Evolutionary conservation across 2,329 filamentous ascomycete species (phyloP).

Genomic region (Xylariaceae sp.): DNA sequence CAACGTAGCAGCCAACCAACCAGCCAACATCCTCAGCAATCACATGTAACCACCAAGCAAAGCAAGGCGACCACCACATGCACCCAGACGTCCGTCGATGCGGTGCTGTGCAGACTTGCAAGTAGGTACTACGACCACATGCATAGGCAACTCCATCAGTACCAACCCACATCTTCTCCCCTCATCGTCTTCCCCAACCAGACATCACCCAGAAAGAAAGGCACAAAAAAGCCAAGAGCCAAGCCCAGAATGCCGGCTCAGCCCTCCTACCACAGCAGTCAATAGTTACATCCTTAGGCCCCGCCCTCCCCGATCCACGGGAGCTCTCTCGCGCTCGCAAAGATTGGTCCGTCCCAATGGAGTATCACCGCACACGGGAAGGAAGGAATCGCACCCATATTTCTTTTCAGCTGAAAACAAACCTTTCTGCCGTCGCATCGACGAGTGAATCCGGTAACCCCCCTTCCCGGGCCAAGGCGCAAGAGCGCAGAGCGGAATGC

Average conservation of each 20-base stretch:
- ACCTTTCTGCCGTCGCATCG: no score
- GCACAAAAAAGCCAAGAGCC: no score
- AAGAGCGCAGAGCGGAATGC: neutral
- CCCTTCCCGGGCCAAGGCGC: neutral
- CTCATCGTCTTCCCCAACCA: neutral
- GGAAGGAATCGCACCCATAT: no score
- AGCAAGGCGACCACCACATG: neutral
- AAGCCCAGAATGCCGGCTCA: neutral
- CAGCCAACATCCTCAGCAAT: neutral
- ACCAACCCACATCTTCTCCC: neutral
- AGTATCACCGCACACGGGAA: no score
- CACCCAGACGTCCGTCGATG: neutral
- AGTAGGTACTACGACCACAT: neutral
- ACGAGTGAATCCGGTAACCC: no score
- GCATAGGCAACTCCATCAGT: neutral
- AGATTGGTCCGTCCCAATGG: no score
- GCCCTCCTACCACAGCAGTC: conserved; percentile 14
- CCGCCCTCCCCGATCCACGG: neutral
- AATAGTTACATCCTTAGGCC: conserved; percentile 12
- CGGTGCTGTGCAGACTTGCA: neutral
- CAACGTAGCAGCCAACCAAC: neutral
- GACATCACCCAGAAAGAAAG: no score
- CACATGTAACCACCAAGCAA: neutral
- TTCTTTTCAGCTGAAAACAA: no score
- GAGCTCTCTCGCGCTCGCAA: no score